Conservation (phyloP, 768 basidiomycete genomes). For the Boletus vermiculosoides region DNA sequence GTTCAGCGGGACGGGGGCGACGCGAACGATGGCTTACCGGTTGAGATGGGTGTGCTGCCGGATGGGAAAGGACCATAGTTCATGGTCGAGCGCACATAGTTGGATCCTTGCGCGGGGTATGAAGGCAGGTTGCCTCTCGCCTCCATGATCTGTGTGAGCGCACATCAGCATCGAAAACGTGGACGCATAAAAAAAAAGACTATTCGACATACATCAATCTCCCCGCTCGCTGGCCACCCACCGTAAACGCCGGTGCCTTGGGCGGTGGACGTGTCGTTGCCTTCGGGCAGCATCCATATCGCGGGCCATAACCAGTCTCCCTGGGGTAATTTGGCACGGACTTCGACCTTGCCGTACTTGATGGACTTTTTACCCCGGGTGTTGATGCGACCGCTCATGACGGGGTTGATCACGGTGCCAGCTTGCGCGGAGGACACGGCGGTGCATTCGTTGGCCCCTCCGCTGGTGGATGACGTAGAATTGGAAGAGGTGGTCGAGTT, state of each 20-base stretch:
- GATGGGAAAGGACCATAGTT: constrained; percentile 62
- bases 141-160: constrained; percentile 47
- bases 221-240: constrained; percentile 52
- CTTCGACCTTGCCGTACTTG: constrained; percentile 57
- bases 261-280: constrained; percentile 19
- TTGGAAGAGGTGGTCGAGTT: constrained; percentile 22
- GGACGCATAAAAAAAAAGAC: background rate
- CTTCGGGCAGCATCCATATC: constrained; percentile 33
- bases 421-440: constrained; percentile 38
- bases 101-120: constrained; percentile 43
- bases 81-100: constrained; percentile 54
- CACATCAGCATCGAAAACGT: background rate
- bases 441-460: constrained; percentile 37
- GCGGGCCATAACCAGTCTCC: constrained; percentile 44
- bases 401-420: constrained; percentile 47
- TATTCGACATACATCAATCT: constrained; percentile 51
- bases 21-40: constrained; percentile 11
- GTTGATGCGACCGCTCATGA: constrained; percentile 52
- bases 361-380: constrained; percentile 49
- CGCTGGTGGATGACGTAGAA: constrained; percentile 17
- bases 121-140: constrained; percentile 48
- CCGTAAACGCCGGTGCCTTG: constrained; percentile 28
- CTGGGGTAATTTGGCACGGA: constrained; percentile 58
- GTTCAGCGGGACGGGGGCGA: background rate
- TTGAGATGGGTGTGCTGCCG: constrained; percentile 33